phyloP scores from a whole-genome alignment of 306 rosid genomes.

The Senna tora region DNA sequence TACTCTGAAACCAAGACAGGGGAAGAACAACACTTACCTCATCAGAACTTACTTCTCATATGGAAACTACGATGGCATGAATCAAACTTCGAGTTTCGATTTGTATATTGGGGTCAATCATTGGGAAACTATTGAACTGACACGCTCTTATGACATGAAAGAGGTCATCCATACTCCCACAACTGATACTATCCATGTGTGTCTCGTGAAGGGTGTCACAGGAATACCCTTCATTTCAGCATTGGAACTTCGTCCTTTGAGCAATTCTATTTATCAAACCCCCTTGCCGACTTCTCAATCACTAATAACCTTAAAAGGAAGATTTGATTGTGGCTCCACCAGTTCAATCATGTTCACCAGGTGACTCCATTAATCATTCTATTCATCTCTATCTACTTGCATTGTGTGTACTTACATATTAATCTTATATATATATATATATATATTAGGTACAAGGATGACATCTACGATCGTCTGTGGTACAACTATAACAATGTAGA shows the following conservation, averaged over 20 bases:
- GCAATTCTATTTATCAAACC: background rate
- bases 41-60: slow-evolving; percentile 44
- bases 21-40: slow-evolving; percentile 37
- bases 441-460: background rate
- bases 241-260: slow-evolving; percentile 1
- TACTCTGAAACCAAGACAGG: slow-evolving; percentile 36
- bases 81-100: background rate
- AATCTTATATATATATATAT: too few relatives aligned
- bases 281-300: background rate
- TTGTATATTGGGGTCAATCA: background rate
- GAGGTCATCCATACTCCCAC: background rate
- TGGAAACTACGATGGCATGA: slow-evolving; percentile 46
- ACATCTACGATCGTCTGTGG: background rate
- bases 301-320: background rate
- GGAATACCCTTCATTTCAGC: background rate
- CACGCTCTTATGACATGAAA: too few relatives aligned
- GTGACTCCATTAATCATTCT: too few relatives aligned
- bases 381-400: too few relatives aligned
- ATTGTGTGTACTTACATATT: too few relatives aligned
- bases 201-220: background rate
- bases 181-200: background rate
- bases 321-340: slow-evolving; percentile 34
- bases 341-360: rapidly evolving
- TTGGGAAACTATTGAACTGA: background rate
- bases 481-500: too few relatives aligned